These are phyloP conservation scores for Aspergillus sp. DNA, from an alignment of 2,329 filamentous ascomycete species.

Conservation along the genomic window DNA sequence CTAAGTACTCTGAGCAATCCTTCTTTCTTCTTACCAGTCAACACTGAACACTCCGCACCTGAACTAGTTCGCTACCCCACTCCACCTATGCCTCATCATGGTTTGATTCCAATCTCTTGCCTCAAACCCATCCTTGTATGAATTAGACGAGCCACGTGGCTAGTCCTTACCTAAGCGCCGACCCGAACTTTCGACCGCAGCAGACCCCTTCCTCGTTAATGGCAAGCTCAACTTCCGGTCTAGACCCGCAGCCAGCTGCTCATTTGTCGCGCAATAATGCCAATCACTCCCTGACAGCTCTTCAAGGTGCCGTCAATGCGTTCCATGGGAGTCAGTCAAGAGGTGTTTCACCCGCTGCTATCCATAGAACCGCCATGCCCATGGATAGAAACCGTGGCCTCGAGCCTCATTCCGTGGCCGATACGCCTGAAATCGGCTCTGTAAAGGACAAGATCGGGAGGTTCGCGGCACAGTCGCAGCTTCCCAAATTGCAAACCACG, in stretches of 20 bases:
- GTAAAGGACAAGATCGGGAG: conserved; percentile 41
- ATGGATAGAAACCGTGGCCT: conserved; percentile 17
- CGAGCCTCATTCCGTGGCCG: conserved; percentile 20
- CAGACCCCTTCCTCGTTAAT: conserved; percentile 23
- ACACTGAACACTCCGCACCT: too few relatives aligned
- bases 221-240: conserved; percentile 27
- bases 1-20: too few relatives aligned
- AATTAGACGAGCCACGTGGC: neutral
- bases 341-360: conserved; percentile 15
- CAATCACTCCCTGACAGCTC: conserved; percentile 21
- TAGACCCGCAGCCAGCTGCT: conserved; percentile 29
- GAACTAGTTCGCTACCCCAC: too few relatives aligned
- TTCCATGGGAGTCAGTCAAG: conserved; percentile 29
- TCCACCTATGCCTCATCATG: too few relatives aligned
- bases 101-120: too few relatives aligned
- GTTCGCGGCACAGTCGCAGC: conserved; percentile 27
- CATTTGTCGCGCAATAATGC: conserved; percentile 24
- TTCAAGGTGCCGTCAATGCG: conserved; percentile 39
- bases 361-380: conserved; percentile 16
- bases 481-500: conserved; percentile 8
- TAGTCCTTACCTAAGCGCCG: too few relatives aligned
- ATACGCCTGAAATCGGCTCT: conserved; percentile 32
- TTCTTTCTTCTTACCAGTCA: too few relatives aligned
- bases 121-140: too few relatives aligned
- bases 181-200: too few relatives aligned